Evolutionary conservation across 768 basidiomycete species (phyloP), one percentile per base, ranked within the genome.

Genomic region (Lyophyllum decastes): DNA sequence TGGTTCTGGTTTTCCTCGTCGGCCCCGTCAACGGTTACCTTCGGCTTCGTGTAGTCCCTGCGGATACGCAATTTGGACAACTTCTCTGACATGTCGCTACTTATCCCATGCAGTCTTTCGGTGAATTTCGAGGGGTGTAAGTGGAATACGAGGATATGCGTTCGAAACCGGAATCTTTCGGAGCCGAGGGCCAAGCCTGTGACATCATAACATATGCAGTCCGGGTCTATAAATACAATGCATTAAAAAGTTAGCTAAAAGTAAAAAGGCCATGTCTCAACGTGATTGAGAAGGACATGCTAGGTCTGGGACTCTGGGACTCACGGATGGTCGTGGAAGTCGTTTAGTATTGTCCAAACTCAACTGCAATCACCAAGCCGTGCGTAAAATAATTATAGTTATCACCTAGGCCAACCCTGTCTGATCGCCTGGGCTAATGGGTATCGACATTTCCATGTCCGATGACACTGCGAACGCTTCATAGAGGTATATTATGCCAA

Each of bases 401-500:
- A 14, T 25, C 9, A 19, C 33, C 49, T 51, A 51, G 21, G 26
- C 33, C 49, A 40, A 51, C n/a, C 34, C 49, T 26, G 49, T n/a
- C 50, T 56, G 62, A 19, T 65, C 60, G 49, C 56, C 62, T 11
- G 59, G 56, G n/a, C 57, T 65, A 16, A 69, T 63, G 33, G 67
- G 68, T 57, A 69, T 62, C 2, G 63, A 60, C 60, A 67, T 63
- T n/a, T 83, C 77, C 73, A 82, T 54, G 68, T 70, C 63, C 9
- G 63, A 57, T 1, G 72, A 65, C 53, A 72, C 72, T 12, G 68
- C 54, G 48, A 81, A 80, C 11, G 86, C 83, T 66, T 90, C 88
- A 64, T 84, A 84, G 41, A 91, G 77, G 73, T 94, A 94, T 60
- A 94, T 78, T 48, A 90, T 67, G 7, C 91, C 88, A 66, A 97